phyloP scores from a whole-genome alignment of 1,139 yeast genomes.

The Geotrichum aggregatum region DNA sequence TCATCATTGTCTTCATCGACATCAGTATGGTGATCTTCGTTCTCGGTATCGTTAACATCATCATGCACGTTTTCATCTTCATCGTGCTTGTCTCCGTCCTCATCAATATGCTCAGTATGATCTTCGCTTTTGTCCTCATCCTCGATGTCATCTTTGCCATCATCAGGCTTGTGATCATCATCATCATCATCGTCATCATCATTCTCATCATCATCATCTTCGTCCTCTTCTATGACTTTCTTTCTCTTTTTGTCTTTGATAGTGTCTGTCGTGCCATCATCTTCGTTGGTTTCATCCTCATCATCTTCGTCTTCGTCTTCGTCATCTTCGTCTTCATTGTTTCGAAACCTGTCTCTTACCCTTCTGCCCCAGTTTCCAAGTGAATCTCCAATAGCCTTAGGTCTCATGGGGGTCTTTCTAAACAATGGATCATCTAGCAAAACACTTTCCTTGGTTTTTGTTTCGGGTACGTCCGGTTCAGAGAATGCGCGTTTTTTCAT shows the following conservation, averaged over 20 bases:
- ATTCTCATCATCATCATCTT: not conserved
- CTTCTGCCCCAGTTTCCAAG: conserved; percentile 8
- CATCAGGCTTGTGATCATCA: conserved; percentile 3
- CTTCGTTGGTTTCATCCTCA: conserved; percentile 9
- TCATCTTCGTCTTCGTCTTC: not conserved
- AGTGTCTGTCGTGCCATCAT: not conserved
- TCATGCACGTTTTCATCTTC: conserved; percentile 3
- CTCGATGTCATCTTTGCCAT: not conserved
- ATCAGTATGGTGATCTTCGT: not conserved
- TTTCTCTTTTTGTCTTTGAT: not conserved
- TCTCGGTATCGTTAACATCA: conserved; percentile 8
- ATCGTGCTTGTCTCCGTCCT: not conserved
- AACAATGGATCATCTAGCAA: no score
- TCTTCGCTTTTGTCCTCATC: conserved; percentile 7
- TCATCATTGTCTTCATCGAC: not conserved
- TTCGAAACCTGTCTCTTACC: conserved; percentile 1
- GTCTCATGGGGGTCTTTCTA: no score
- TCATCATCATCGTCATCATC: conserved; percentile 7
- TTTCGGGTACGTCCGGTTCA: not conserved
- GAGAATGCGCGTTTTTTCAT: not conserved
- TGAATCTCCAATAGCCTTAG: no score
- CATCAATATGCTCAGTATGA: conserved; percentile 5
- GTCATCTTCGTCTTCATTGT: not conserved
- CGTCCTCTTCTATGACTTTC: not conserved
- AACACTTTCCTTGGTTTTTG: no score